A percentile compares a stretch with the other conserved stretches of the same genome.
These are phyloP conservation scores for Danielozyma ontarioensis DNA, from an alignment of 805 yeast genomes.

Conservation along the genomic window DNA sequence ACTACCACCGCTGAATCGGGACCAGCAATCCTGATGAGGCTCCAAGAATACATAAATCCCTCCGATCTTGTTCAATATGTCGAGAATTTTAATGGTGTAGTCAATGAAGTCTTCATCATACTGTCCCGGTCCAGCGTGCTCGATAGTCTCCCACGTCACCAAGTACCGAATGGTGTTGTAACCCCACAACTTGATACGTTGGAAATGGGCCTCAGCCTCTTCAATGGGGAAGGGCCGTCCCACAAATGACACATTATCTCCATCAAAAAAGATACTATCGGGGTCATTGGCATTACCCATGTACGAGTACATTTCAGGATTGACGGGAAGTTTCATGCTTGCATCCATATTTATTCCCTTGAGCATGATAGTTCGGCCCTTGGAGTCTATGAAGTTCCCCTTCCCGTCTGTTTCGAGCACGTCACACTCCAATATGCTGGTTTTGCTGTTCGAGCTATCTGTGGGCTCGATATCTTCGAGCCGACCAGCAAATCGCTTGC, in stretches of 20 bases:
- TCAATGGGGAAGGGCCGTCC: constrained; percentile 75
- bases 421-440: constrained; percentile 14
- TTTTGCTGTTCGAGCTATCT: constrained; percentile 1
- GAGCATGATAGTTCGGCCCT: constrained; percentile 56
- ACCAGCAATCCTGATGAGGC: constrained; percentile 95
- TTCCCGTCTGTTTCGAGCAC: constrained; percentile 29
- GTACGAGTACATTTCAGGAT: constrained; percentile 46
- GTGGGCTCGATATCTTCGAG: constrained; percentile 11
- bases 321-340: constrained; percentile 61
- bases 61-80: constrained; percentile 54
- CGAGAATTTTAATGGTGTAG: constrained; percentile 59
- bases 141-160: constrained; percentile 89
- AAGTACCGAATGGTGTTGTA: constrained; percentile 73
- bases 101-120: constrained; percentile 76
- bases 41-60: constrained; percentile 78
- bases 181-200: constrained; percentile 73
- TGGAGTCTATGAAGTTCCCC: constrained; percentile 56
- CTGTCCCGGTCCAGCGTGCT: constrained; percentile 78
- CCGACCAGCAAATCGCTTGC: constrained; percentile 15
- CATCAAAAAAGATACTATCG: constrained; percentile 54
- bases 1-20: constrained; percentile 80
- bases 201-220: constrained; percentile 66
- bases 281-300: constrained; percentile 30
- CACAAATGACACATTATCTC: constrained; percentile 74
- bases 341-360: constrained; percentile 83